A percentile compares a stretch with the other conserved stretches of the same genome.
phyloP scores from a whole-genome alignment of 2,329 filamentous ascomycete genomes.

The Aspergillus sp. region DNA sequence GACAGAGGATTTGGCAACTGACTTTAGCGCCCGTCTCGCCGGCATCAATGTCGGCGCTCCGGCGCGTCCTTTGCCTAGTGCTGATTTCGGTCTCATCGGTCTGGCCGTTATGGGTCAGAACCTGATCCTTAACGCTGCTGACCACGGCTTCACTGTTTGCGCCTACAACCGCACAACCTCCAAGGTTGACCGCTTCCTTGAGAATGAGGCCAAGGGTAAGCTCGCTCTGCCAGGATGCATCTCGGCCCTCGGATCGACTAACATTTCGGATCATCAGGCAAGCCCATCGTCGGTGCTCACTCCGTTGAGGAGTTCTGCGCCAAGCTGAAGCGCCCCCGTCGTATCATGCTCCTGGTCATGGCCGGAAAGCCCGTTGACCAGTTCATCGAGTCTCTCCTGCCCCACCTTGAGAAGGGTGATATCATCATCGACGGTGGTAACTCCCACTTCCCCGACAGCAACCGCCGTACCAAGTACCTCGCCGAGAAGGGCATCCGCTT shows the following conservation, averaged over 20 bases:
- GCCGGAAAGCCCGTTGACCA: slow-evolving; percentile 96
- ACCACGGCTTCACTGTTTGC: slow-evolving; percentile 93
- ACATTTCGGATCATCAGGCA: slow-evolving; percentile 56
- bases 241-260: not conserved
- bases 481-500: slow-evolving; percentile 85
- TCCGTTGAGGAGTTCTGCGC: slow-evolving; percentile 89
- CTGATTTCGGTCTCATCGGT: slow-evolving; percentile 90
- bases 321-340: slow-evolving; percentile 96
- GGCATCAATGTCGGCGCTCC: slow-evolving; percentile 70
- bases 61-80: slow-evolving; percentile 59
- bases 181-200: slow-evolving; percentile 95
- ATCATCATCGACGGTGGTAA: slow-evolving; percentile 99
- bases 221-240: not conserved
- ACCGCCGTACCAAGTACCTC: slow-evolving; percentile 93
- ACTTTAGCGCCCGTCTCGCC: slow-evolving; percentile 71
- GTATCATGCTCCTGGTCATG: slow-evolving; percentile 99
- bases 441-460: slow-evolving; percentile 98
- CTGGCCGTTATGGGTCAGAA: slow-evolving; percentile 90
- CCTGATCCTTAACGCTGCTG: slow-evolving; percentile 85
- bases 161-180: slow-evolving; percentile 98
- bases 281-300: slow-evolving; percentile 92
- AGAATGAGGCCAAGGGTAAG: slow-evolving; percentile 81
- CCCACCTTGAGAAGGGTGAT: slow-evolving; percentile 79
- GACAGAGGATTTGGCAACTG: slow-evolving; percentile 43
- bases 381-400: slow-evolving; percentile 95